Evolutionary conservation across 352 stramenopile species (phyloP).

Genomic region (Globisporangium mamillatum): DNA sequence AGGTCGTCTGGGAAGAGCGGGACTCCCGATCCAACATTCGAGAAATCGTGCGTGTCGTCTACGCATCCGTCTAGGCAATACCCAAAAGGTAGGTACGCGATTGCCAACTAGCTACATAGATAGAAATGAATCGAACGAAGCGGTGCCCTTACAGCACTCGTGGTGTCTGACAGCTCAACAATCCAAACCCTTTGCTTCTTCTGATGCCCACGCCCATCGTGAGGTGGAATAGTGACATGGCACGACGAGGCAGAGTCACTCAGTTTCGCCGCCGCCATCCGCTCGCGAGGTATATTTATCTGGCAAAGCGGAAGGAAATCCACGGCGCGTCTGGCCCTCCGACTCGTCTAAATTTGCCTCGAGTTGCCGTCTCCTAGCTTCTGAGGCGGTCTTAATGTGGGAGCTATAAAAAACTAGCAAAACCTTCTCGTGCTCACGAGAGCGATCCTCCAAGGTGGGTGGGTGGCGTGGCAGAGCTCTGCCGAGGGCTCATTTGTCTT

Average conservation of each 20-base stretch:
- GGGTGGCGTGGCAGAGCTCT: not conserved
- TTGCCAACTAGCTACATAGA: not conserved
- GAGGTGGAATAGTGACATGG: constrained; percentile 8
- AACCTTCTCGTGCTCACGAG: not conserved
- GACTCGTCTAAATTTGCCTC: not conserved
- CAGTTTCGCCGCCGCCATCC: not conserved
- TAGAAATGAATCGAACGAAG: not conserved
- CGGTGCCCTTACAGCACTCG: not conserved
- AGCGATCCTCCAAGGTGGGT: not conserved
- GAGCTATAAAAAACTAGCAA: not conserved
- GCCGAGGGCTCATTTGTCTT: constrained; percentile 10
- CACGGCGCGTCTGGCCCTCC: not conserved
- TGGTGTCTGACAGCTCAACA: not conserved
- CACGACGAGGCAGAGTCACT: constrained; percentile 8
- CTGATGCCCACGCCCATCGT: not conserved
- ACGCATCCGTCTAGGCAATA: constrained; percentile 12
- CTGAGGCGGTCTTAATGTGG: constrained; percentile 1
- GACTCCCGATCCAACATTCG: constrained; percentile 80
- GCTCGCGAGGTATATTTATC: constrained; percentile 6
- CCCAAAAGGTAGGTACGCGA: not conserved
- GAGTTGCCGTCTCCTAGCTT: not conserved
- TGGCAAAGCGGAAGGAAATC: constrained; percentile 1
- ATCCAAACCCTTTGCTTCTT: not conserved
- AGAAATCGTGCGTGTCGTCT: constrained; percentile 69
- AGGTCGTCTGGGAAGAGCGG: constrained; percentile 68